phyloP scores from a whole-genome alignment of 2,329 filamentous ascomycete genomes.

The Fusarium praegraminearum region DNA sequence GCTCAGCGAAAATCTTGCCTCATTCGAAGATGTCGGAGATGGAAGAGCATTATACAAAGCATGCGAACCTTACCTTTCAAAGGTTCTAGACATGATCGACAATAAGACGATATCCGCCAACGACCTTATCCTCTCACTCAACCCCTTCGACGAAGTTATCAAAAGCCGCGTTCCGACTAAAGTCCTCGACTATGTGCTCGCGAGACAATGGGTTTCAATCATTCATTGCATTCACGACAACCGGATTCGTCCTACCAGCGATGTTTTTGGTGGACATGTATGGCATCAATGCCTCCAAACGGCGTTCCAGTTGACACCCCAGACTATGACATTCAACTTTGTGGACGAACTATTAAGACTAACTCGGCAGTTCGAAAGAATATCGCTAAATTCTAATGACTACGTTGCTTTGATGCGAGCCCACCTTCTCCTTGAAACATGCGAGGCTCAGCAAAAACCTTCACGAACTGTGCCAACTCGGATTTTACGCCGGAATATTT shows the following conservation, averaged over 20 bases:
- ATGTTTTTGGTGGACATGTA: slow-evolving; percentile 23
- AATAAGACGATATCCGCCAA: slow-evolving; percentile 21
- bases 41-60: slow-evolving; percentile 6
- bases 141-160: slow-evolving; percentile 32
- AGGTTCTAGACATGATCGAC: slow-evolving; percentile 23
- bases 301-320: slow-evolving; percentile 24
- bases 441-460: neutral
- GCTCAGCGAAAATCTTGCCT: slow-evolving; percentile 7
- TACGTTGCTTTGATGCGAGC: slow-evolving; percentile 18
- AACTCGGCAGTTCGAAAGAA: slow-evolving; percentile 4
- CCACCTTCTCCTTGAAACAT: slow-evolving; percentile 20
- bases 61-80: slow-evolving; percentile 20
- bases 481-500: slow-evolving; percentile 20
- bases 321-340: slow-evolving; percentile 25
- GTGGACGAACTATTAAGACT: slow-evolving; percentile 28
- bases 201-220: slow-evolving; percentile 24
- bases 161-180: neutral
- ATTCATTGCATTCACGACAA: slow-evolving; percentile 22
- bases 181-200: slow-evolving; percentile 24
- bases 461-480: slow-evolving; percentile 5
- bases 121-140: slow-evolving; percentile 36
- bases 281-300: slow-evolving; percentile 30
- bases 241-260: slow-evolving; percentile 1
- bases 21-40: neutral
- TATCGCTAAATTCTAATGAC: slow-evolving; percentile 6